Evolutionary conservation across 2,329 filamentous ascomycete genomes (phyloP), one percentile per base, ranked within the genome.

Genomic region (Trichoderma endophyticum): DNA sequence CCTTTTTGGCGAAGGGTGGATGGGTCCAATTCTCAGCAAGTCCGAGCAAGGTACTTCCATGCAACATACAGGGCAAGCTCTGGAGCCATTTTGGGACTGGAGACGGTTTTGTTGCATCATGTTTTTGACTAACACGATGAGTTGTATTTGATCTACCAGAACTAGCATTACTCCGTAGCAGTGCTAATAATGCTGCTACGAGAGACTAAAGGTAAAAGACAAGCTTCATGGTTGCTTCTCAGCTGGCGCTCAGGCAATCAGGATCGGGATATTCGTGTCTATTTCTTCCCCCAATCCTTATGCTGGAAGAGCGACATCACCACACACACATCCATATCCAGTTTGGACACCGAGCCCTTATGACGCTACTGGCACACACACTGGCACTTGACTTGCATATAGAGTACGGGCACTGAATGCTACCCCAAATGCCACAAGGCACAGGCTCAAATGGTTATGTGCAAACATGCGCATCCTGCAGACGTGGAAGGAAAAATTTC

Each of bases 261-360:
- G 43, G 43, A 51, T 51, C 43, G n/a, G n/a, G 18, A 51, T 5
- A 51, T 4, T 51, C 43, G n/a, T 21, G 43, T 4, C n/a, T 34
- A n/a, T 34, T 59, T 34, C 9, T 21, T 15, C 43, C 63, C 30
- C 65, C 26, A 61, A 24, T 48, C 39, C 9, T 32, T 24, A 43
- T 24, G 12, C 43, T 12, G 39, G 61, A 65, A 54, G 32, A 32
- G 28, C 39, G 48, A 24, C 26, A 64, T 48, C 26, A 32, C 18
- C 39, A 51, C 51, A 34, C 32, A 57, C 26, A 32, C 26, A 5
- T 24, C 51, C 64, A 43, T 9, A 59, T 30, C 64, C 36, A 54
- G 56, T 70, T 54, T 61, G 57, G 67, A 70, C 54, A 70, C 67
- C 67, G 67, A 70, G 56, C 48, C 36, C 26, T 34, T 24, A 69